These are phyloP conservation scores for Gaertneriomyces sp. DNA, from an alignment of 192 early-diverging fungal genomes.

Conservation along the genomic window DNA sequence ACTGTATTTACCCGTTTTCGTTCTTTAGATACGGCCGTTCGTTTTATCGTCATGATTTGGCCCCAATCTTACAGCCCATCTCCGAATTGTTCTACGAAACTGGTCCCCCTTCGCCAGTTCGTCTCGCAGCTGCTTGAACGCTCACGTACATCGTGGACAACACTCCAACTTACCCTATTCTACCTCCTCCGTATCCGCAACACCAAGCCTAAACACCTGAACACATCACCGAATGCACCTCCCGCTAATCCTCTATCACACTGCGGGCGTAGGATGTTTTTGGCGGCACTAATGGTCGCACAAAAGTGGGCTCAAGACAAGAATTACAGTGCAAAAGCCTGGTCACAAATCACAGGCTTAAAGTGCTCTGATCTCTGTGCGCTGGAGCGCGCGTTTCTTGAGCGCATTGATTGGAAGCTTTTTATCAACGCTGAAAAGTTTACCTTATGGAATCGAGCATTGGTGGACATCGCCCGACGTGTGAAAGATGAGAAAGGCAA, in stretches of 20 bases:
- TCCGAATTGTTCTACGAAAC: slow-evolving; percentile 39
- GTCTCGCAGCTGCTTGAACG: slow-evolving; percentile 72
- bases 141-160: slow-evolving; percentile 73
- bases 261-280: slow-evolving; percentile 62
- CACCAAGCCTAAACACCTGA: slow-evolving; percentile 7
- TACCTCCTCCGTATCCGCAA: slow-evolving; percentile 62
- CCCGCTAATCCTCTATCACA: slow-evolving; percentile 32
- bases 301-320: slow-evolving; percentile 69
- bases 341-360: slow-evolving; percentile 79
- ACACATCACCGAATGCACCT: background rate
- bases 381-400: slow-evolving; percentile 75
- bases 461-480: too few relatives aligned
- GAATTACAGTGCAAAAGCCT: slow-evolving; percentile 66
- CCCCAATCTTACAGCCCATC: background rate
- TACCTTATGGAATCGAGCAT: too few relatives aligned
- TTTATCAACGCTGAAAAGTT: slow-evolving; percentile 38
- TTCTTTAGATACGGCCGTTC: slow-evolving; percentile 3
- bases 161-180: slow-evolving; percentile 72
- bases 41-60: background rate
- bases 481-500: too few relatives aligned
- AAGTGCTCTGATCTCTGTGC: slow-evolving; percentile 71
- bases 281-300: slow-evolving; percentile 64
- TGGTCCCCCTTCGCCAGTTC: slow-evolving; percentile 60
- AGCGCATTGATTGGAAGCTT: slow-evolving; percentile 71
- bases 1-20: background rate